A percentile compares a stretch with the other conserved stretches of the same genome.
Evolutionary conservation across 2,329 filamentous ascomycete species (phyloP).

Genomic region (Stagonosporopsis chrysanthemi): DNA sequence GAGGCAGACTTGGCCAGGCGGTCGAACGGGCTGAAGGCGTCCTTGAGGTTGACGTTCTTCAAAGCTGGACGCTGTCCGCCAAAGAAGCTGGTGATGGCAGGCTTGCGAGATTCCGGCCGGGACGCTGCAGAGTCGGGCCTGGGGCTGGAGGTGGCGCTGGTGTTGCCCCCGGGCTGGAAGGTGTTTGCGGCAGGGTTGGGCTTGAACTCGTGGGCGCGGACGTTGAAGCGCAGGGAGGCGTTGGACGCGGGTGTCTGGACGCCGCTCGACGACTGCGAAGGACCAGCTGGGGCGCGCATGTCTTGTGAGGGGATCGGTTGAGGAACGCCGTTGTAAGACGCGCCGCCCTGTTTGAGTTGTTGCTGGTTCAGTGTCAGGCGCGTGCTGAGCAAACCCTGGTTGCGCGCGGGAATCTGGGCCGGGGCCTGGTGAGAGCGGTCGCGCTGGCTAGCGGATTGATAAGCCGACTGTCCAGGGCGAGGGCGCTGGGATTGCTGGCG

Average conservation of each 20-base stretch:
- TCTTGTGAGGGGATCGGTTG: slow-evolving; percentile 68
- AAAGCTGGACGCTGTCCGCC: slow-evolving; percentile 72
- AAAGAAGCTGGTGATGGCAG: slow-evolving; percentile 60
- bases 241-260: slow-evolving; percentile 62
- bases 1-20: slow-evolving; percentile 72
- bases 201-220: slow-evolving; percentile 76
- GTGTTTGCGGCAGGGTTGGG: slow-evolving; percentile 81
- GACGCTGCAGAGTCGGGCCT: slow-evolving; percentile 57
- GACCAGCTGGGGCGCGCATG: slow-evolving; percentile 74
- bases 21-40: slow-evolving; percentile 70
- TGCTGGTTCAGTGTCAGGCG: slow-evolving; percentile 61
- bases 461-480: slow-evolving; percentile 48
- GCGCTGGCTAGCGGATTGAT: slow-evolving; percentile 55
- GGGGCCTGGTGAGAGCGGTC: slow-evolving; percentile 54
- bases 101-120: slow-evolving; percentile 41
- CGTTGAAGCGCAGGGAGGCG: slow-evolving; percentile 64
- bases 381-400: slow-evolving; percentile 57
- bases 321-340: slow-evolving; percentile 59
- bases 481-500: slow-evolving; percentile 57
- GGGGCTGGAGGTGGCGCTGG: slow-evolving; percentile 76
- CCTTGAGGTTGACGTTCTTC: slow-evolving; percentile 60
- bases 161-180: slow-evolving; percentile 74
- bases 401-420: slow-evolving; percentile 49
- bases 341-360: slow-evolving; percentile 57
- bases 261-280: slow-evolving; percentile 61